phyloP scores from a whole-genome alignment of 306 rosid genomes.

The Fragaria nilgerrensis region DNA sequence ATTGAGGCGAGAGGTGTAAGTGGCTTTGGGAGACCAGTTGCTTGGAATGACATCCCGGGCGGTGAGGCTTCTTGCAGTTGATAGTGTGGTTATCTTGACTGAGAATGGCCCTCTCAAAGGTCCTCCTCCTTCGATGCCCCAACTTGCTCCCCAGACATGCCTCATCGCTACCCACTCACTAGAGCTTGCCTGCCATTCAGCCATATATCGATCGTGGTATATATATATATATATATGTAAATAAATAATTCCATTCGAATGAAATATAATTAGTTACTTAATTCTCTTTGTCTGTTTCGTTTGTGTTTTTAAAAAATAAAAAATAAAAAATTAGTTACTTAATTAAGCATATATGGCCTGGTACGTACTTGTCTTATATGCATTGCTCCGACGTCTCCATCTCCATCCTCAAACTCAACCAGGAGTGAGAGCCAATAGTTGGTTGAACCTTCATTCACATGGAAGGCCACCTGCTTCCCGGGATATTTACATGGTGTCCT shows the following conservation, averaged over 20 bases:
- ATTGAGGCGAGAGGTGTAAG: constrained; percentile 67
- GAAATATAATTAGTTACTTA: too few species aligned
- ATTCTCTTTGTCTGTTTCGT: too few species aligned
- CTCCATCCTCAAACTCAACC: constrained; percentile 76
- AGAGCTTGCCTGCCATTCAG: constrained; percentile 57
- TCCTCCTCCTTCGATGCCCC: constrained; percentile 60
- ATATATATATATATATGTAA: background rate
- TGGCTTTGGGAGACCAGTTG: constrained; percentile 77
- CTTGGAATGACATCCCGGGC: constrained; percentile 72
- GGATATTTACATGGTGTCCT: constrained; percentile 72
- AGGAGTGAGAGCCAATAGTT: constrained; percentile 77
- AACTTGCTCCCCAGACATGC: constrained; percentile 92
- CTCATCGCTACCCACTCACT: constrained; percentile 69
- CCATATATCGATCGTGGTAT: background rate
- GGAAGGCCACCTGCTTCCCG: constrained; percentile 68
- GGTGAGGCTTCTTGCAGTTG: constrained; percentile 50
- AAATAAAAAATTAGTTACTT: background rate
- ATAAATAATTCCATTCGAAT: too few species aligned
- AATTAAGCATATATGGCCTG: background rate
- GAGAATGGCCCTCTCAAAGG: constrained; percentile 84
- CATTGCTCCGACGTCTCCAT: constrained; percentile 85
- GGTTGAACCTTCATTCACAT: constrained; percentile 89
- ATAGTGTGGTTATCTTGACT: constrained; percentile 64
- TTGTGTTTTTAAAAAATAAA: too few species aligned
- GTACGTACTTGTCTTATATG: constrained; percentile 63